Base-by-base conservation (phyloP, 129 eudicot species). In the Lactuca saligna region DNA sequence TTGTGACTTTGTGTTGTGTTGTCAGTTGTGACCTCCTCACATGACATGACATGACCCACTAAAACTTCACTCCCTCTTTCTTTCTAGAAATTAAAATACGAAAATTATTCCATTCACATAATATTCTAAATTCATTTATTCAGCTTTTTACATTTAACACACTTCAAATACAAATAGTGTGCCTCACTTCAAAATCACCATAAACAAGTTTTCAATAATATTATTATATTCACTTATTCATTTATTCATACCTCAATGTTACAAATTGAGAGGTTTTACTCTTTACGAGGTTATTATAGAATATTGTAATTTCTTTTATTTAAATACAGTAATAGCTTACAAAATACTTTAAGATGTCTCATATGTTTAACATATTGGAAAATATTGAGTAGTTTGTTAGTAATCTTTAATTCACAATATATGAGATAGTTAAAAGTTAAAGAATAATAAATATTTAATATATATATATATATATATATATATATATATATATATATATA, bases 11-110 rank as follows among this genome's bases (percentile, higher is more conserved):
- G 66, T 38, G n/a, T 61, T 35, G 50, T 38, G 66, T 35, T 2
- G 33, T 50, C 33, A 15, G n/a, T 61, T 35, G 50, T 38, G 66
- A 61, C 7, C 48, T 50, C 33, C 10, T 66, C 71, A 50, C 71
- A 66, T 66, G 60, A 57, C 61, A 57, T 57, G 38, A 29, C 13
- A 55, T 7, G 60, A 16, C 60, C 57, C 57, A 53, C 29, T 53
- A 2, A 53, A 53, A 15, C 57, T 14, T 5, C 57, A 10, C 17
- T 14, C 29, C 29, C 17, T 14, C 20, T 46, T 46, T 46, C 51
- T 46, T 46, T 46, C 51, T 46, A 46, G 2, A 46, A 46, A 12
- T 46, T 46, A 46, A 46, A 46, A 46, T 46, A 46, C 12, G 5
- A 10, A 46, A 46, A 46, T 46, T 46, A 46, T 46, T 9, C 49